phyloP scores from a whole-genome alignment of 768 basidiomycete species.

The Crepidotus variabilis region DNA sequence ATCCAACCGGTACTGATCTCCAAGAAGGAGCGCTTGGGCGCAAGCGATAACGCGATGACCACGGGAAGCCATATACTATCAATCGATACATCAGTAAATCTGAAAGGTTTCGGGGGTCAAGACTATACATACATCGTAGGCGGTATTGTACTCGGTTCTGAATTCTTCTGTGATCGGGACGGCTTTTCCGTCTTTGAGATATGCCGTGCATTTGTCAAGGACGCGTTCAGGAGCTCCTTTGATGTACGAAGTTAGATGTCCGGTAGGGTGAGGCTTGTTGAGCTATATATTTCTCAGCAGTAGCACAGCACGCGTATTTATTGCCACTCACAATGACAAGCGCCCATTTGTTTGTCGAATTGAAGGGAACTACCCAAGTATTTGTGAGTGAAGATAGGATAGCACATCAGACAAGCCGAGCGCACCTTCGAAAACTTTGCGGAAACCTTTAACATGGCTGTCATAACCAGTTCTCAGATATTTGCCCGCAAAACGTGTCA shows the following conservation, averaged over 20 bases:
- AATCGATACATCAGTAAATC: not conserved
- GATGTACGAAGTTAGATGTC: constrained; percentile 50
- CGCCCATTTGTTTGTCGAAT: constrained; percentile 74
- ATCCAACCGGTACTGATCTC: constrained; percentile 39
- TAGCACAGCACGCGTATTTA: not conserved
- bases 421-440: constrained; percentile 60
- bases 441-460: constrained; percentile 40
- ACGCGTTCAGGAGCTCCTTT: constrained; percentile 73
- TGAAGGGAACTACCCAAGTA: constrained; percentile 52
- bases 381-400: not conserved
- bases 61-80: constrained; percentile 72
- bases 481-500: constrained; percentile 63
- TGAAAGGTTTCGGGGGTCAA: not conserved
- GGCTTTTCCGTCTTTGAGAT: constrained; percentile 46
- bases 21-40: constrained; percentile 54
- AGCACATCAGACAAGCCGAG: not conserved
- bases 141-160: constrained; percentile 48
- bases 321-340: constrained; percentile 51
- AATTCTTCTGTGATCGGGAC: constrained; percentile 56
- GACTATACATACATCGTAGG: constrained; percentile 47
- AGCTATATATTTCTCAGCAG: constrained; percentile 30
- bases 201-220: constrained; percentile 58
- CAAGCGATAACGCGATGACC: constrained; percentile 75
- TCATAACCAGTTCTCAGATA: constrained; percentile 51
- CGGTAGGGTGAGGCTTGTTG: constrained; percentile 48